Percentiles rank a stretch among this genome's conserved stretches.
Evolutionary conservation across 495 filamentous ascomycete genomes (phyloP).

Genomic region (Monascus purpureus): DNA sequence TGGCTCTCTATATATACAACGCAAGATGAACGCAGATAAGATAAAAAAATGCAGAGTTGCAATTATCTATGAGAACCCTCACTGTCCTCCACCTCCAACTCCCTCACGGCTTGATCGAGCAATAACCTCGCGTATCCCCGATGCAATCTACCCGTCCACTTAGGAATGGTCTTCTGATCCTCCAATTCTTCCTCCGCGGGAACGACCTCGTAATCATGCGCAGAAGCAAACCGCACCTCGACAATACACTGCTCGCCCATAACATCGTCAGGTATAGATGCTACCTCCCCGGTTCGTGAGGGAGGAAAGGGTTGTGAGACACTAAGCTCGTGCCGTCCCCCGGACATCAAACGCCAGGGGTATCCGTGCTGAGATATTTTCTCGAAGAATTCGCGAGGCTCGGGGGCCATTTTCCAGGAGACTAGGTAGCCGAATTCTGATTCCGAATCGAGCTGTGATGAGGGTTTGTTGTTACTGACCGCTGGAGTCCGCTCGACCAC

Average conservation of each 20-base stretch:
- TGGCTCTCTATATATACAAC: too few species aligned
- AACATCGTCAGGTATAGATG: too few species aligned
- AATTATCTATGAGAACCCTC: too few species aligned
- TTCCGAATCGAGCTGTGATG: too few species aligned
- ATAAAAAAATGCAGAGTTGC: too few species aligned
- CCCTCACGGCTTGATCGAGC: conserved; percentile 11
- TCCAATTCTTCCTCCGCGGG: conserved; percentile 6
- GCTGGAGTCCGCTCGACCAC: conserved; percentile 8
- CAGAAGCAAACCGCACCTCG: conserved; percentile 18
- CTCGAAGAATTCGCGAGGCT: conserved; percentile 15
- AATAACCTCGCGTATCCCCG: conserved; percentile 15
- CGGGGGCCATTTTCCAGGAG: conserved; percentile 12
- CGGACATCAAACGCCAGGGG: conserved; percentile 22
- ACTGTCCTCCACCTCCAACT: conserved; percentile 6
- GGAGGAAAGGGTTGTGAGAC: conserved; percentile 15
- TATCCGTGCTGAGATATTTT: conserved; percentile 17
- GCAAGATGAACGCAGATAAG: too few species aligned
- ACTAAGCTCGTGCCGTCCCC: conserved; percentile 20
- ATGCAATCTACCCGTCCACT: conserved; percentile 16
- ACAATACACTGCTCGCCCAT: conserved; percentile 7
- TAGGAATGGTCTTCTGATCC: conserved; percentile 16
- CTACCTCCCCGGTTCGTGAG: too few species aligned
- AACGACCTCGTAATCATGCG: conserved; percentile 21
- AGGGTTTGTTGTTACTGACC: conserved; percentile 3
- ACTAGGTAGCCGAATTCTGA: too few species aligned